Base-by-base conservation (phyloP, 805 yeast species). In the Candida adriatica region DNA sequence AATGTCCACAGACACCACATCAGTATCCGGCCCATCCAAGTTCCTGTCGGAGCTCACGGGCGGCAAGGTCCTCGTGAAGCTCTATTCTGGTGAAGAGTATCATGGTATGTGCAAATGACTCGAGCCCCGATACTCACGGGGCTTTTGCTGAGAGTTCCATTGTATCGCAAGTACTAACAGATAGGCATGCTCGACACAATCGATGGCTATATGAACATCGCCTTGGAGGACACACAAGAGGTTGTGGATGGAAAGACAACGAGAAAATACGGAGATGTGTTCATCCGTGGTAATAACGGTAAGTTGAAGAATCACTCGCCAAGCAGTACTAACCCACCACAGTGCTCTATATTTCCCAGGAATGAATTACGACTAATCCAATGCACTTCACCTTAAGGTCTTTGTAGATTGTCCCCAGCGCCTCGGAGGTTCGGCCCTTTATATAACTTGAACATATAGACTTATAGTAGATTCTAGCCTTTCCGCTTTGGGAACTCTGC, bases 131-230 rank as follows among this genome's bases (percentile, higher is more conserved):
- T 19, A 19, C 10, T 8, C 27, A 15, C 7, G 18, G 8, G 8
- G 11, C 21, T 16, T 11, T 16, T 26, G 21, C 13, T 26, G 21
- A 8, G 8, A 6, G 27, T 25, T 25, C 17, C n/a, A 9, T 10
- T 15, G 27, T 16, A 9, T 13, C 8, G 18, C 6, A 10, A 15
- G 15, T 8, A 19, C 22, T 11, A 19, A 8, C 8, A 13, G 9
- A 10, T 29, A 58, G 62, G 81, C 6, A 64, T 59, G 30, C 67
- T 84, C 41, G 90, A 84, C 46, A 84, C 96, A 24, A 88, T 92
- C 36, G 98, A 92, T 55, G 97, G 97, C 7, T 92, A 79, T 63
- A 87, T 92, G 96, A 92, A 92, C 59, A 80, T 92, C 29, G 94
- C 90, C 2, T 67, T 92, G 42, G 86, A 82, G 34, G 70, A 77